These are phyloP conservation scores for Orbilia blumenaviensis DNA, from an alignment of 2,329 filamentous ascomycete genomes.

Conservation along the genomic window DNA sequence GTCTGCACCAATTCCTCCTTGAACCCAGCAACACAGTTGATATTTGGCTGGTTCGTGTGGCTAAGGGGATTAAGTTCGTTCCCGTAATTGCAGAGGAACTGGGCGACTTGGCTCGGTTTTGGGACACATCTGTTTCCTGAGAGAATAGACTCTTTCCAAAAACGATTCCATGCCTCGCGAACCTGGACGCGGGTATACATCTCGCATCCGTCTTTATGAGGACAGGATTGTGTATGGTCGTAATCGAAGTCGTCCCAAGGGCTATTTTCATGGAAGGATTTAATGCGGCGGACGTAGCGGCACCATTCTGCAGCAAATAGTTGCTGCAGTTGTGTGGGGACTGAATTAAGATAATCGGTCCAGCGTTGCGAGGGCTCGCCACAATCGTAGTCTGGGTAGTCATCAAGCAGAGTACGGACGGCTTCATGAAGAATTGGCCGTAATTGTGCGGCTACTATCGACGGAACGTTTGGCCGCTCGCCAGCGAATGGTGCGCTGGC, in stretches of 20 bases:
- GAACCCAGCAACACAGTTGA: conserved; percentile 48
- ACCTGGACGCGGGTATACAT: conserved; percentile 44
- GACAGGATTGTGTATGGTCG: conserved; percentile 39
- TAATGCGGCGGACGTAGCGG: conserved; percentile 46
- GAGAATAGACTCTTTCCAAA: conserved; percentile 50
- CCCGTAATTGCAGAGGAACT: conserved; percentile 50
- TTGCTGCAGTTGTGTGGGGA: conserved; percentile 37
- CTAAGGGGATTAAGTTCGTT: conserved; percentile 21
- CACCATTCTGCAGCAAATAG: conserved; percentile 50
- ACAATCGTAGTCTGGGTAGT: conserved; percentile 54
- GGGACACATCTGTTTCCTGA: conserved; percentile 51
- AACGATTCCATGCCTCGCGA: conserved; percentile 50
- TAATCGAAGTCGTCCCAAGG: conserved; percentile 54
- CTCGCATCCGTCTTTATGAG: conserved; percentile 49
- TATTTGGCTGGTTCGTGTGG: conserved; percentile 37
- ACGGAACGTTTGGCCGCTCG: conserved; percentile 30
- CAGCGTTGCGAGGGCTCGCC: conserved; percentile 41
- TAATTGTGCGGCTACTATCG: conserved; percentile 34
- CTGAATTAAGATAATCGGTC: conserved; percentile 50
- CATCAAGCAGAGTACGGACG: conserved; percentile 49
- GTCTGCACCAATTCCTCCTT: conserved; percentile 50
- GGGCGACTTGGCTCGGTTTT: conserved; percentile 50
- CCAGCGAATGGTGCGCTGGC: conserved; percentile 47
- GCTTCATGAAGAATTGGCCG: conserved; percentile 52
- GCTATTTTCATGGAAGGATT: conserved; percentile 53